These are phyloP conservation scores for Ophiostoma sp. DNA, from an alignment of 2,329 filamentous ascomycete genomes.

Conservation along the genomic window DNA sequence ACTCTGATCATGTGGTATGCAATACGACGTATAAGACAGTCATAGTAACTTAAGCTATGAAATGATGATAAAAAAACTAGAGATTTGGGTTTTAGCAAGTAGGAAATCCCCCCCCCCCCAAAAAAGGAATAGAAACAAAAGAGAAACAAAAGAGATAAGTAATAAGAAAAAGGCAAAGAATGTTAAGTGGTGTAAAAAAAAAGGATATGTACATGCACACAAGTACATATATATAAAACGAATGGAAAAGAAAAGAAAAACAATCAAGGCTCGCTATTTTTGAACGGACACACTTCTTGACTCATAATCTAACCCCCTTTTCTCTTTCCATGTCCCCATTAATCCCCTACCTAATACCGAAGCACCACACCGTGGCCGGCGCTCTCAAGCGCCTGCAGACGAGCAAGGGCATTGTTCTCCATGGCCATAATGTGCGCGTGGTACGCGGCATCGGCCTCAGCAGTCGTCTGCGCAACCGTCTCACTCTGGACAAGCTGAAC, in stretches of 20 bases:
- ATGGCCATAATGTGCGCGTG: slow-evolving; percentile 34
- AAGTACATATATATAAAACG: not conserved
- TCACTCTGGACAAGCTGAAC: slow-evolving; percentile 12
- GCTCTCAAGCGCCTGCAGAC: slow-evolving; percentile 31
- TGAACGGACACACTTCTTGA: not conserved
- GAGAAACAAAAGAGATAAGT: not conserved
- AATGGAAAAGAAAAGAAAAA: not conserved
- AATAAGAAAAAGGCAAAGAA: not conserved
- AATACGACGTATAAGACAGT: too few relatives aligned
- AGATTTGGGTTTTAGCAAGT: not conserved
- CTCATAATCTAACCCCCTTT: not conserved
- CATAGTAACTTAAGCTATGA: not conserved
- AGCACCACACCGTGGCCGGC: slow-evolving; percentile 28
- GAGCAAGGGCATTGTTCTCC: slow-evolving; percentile 31
- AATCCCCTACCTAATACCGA: slow-evolving; percentile 25
- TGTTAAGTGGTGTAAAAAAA: not conserved
- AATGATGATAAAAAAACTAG: not conserved
- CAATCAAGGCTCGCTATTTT: not conserved
- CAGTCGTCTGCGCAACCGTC: not conserved
- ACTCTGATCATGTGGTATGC: too few relatives aligned
- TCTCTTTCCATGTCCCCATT: not conserved
- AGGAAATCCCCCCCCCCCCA: too few relatives aligned
- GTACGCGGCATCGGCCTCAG: slow-evolving; percentile 31
- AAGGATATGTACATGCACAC: not conserved
- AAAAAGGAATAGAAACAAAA: slow-evolving; percentile 3